Conservation (phyloP, 164 flowering plant genomes). For the Cinnamomum chago region DNA sequence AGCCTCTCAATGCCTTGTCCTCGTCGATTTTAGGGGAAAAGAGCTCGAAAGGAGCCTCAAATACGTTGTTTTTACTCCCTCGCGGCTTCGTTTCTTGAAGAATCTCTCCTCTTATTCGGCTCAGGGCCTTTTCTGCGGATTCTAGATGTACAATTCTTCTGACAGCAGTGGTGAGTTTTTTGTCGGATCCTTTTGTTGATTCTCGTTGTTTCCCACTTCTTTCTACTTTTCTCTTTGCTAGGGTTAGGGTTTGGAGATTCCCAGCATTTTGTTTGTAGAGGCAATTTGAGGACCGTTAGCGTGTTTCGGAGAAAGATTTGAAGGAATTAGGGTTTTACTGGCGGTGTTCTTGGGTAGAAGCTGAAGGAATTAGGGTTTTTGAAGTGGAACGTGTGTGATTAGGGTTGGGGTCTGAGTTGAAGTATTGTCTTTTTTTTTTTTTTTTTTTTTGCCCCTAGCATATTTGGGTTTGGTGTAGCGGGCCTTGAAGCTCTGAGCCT, state of each 20-base stretch:
- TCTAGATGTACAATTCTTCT: constrained; percentile 36
- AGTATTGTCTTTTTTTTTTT: too few species aligned
- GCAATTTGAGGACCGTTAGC: background rate
- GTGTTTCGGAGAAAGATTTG: background rate
- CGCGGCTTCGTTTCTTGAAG: background rate
- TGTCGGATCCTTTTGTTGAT: background rate
- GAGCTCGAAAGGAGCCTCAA: background rate
- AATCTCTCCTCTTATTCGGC: background rate
- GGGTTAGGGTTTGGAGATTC: constrained; percentile 4
- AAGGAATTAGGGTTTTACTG: constrained; percentile 15
- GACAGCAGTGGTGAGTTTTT: constrained; percentile 42
- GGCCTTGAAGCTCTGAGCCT: too few species aligned
- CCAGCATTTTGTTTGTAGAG: background rate
- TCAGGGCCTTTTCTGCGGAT: background rate
- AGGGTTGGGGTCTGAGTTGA: background rate
- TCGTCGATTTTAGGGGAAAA: too few species aligned
- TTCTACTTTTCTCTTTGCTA: background rate
- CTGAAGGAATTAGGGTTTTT: constrained; percentile 15
- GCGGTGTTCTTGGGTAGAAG: background rate
- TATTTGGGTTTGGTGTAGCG: too few species aligned
- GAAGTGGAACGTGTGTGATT: background rate
- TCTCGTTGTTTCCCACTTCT: background rate
- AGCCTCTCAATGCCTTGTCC: background rate
- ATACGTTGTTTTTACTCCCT: background rate
- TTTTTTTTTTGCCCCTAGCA: background rate